Evolutionary conservation across 441 rosid species (phyloP), one percentile per base, ranked within the genome.

Genomic region (Kokia cookei): DNA sequence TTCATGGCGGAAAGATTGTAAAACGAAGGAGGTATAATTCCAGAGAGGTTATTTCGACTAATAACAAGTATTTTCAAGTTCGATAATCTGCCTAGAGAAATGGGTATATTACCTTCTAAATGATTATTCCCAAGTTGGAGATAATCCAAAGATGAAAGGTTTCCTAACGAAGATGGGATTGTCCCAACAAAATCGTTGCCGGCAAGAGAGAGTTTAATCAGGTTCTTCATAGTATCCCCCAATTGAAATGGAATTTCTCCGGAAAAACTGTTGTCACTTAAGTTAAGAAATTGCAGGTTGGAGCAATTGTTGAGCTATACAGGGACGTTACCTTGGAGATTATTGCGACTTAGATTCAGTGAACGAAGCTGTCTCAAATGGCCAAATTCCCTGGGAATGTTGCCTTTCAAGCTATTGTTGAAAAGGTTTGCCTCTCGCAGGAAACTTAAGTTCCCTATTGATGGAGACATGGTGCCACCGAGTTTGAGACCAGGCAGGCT

Each of bases 401-500:
- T 19, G 5, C 81, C 81, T 8, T 27, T 68, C 47, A 78, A 54
- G n/a, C 26, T 17, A 35, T 42, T 81, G 75, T 1, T 26, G 53
- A 7, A 1, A 2, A 76, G 65, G 48, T 6, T 14, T 9, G 32
- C 65, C 80, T 4, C 48, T 17, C 29, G 26, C 40, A 27, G 80
- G 80, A 51, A 69, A 69, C 60, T 69, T 17, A 69, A 51, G 22
- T 69, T 69, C 17, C 73, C 73, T 2, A 69, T 69, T 69, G 61
- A 15, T 29, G 22, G 12, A 32, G 65, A 32, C 15, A 61, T 32
- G 17, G 45, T 19, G 60, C 60, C 60, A 19, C 60, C 29, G 3
- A 55, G n/a, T 22, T 19, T 55, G 27, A 55, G 19, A 1, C 60
- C 3, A 55, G 12, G 3, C 5, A 55, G 24, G 0, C 4, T n/a